Evolutionary conservation across 108 stramenopile species (phyloP).

Genomic region (Cyclostephanos tholiformis): DNA sequence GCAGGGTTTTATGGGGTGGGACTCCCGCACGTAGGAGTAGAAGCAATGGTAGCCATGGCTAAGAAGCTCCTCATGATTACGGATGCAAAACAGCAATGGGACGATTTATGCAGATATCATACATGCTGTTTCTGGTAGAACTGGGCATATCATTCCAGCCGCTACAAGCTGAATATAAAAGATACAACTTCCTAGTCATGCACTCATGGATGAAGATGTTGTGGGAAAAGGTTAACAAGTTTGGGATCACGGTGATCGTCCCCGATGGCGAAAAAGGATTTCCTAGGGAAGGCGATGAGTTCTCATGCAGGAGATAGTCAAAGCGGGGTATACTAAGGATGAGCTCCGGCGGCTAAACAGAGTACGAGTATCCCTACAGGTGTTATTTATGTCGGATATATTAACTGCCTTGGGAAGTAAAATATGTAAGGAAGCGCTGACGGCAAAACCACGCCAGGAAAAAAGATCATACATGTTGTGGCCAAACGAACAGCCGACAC

Average conservation of each 20-base stretch:
- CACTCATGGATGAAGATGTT: background rate
- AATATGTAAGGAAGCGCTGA: background rate
- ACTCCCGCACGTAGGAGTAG: background rate
- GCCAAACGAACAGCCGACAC: background rate
- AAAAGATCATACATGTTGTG: background rate
- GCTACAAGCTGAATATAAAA: background rate
- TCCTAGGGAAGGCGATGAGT: no score
- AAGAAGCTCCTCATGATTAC: background rate
- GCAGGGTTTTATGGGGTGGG: background rate
- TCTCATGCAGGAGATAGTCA: background rate
- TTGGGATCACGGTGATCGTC: background rate
- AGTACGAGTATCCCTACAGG: conserved; percentile 2
- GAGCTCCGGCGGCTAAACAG: background rate
- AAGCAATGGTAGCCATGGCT: background rate
- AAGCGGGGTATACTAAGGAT: background rate
- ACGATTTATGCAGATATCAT: background rate
- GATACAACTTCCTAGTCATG: background rate
- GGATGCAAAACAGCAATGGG: background rate
- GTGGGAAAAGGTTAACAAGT: background rate
- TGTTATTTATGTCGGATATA: background rate
- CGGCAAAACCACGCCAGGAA: background rate
- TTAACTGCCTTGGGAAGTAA: background rate
- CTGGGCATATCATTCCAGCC: background rate
- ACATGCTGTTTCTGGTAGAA: background rate
- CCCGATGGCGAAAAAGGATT: background rate